Evolutionary conservation across 73 alveolate species (phyloP), one percentile per base, ranked within the genome.

Genomic region (Paraurostyla sp.): DNA sequence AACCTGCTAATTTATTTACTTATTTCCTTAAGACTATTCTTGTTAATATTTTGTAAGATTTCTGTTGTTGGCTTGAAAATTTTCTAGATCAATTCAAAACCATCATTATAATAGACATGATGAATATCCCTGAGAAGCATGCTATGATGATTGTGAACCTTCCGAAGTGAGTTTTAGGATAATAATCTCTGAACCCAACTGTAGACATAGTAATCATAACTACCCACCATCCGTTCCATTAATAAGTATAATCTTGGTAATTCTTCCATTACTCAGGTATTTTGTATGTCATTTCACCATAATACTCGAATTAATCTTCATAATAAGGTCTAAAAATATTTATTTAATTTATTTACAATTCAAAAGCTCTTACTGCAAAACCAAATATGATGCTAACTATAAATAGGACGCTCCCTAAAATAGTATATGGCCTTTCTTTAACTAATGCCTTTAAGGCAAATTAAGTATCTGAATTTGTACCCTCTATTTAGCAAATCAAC

Each of bases 171-270:
- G 99, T 97, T 59, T 96, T 92, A 16, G 99, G 98, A 90, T 90
- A 97, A 85, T 89, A 96, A 92, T 97, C 99, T 38, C 99, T 99
- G 91, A 93, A 97, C 69, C 99, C 99, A 35, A 97, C 54, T 9
- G 81, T 30, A 11, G 87, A 32, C 92, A 84, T 84, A 13, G 92
- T 84, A 6, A 69, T 78, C 52, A 84, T 82, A 23, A 68, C 82
- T 0, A 84, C 30, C 92, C 92, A 84, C 92, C 86, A 69, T 4
- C 87, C 92, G 35, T 84, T 84, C 76, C 71, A 69, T 3, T 36
- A 20, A 36, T 30, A 84, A 33, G 57, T 45, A 46, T 50, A 84
- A 48, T 71, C 92, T 71, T 84, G 56, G 40, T 84, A 84, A 2
- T 82, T 45, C 35, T 71, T 82, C 30, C 80, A 63, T 2, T 84